These are phyloP conservation scores for Gaeumannomyces sp. DNA, from an alignment of 2,329 filamentous ascomycete genomes.

Conservation along the genomic window DNA sequence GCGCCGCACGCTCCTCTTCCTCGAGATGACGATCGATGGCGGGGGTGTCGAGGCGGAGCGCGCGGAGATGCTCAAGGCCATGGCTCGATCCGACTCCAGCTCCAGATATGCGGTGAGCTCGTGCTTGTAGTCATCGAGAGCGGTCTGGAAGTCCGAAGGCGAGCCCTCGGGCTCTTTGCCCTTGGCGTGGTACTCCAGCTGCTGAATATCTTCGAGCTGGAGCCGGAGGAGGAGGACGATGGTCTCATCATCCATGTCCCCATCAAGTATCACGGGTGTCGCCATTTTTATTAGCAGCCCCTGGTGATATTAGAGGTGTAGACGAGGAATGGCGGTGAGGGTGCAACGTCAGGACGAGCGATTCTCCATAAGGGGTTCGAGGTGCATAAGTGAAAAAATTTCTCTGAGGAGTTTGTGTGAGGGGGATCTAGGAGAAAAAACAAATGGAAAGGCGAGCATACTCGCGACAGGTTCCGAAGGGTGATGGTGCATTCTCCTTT, in stretches of 20 bases:
- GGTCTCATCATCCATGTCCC: neutral
- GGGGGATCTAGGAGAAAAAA: no score
- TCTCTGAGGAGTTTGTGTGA: no score
- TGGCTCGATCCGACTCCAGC: neutral
- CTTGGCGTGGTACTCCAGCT: neutral
- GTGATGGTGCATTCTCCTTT: no score
- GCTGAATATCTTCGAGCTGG: neutral
- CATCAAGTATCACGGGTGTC: neutral
- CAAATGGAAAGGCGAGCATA: no score
- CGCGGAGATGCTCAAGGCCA: constrained; percentile 1
- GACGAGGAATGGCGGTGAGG: neutral
- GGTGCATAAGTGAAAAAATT: no score
- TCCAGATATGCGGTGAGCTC: neutral
- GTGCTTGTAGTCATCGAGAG: neutral
- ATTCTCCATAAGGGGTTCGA: neutral
- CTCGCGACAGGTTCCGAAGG: no score
- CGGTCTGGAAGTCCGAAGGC: neutral
- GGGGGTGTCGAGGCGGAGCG: neutral
- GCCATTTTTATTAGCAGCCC: no score
- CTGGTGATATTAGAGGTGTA: neutral
- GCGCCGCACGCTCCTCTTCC: neutral
- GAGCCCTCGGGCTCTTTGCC: neutral
- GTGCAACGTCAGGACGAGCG: neutral
- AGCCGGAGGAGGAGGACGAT: neutral
- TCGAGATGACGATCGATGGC: neutral